phyloP scores from a whole-genome alignment of 2,329 filamentous ascomycete species.

The Anisogramma anomala region DNA sequence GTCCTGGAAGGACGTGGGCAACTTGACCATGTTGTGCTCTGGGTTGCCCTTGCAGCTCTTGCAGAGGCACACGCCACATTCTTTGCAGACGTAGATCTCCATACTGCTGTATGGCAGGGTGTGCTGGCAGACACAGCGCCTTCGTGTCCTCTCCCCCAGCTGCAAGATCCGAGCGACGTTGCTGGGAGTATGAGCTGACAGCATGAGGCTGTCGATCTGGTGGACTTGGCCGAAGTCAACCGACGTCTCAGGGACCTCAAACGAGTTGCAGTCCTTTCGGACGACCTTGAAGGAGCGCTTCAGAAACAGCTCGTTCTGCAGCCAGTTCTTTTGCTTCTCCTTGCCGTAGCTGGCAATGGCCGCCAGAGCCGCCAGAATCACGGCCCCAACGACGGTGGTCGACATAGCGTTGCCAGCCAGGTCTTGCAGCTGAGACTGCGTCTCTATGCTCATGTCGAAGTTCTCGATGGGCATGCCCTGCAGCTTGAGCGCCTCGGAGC shows the following conservation, averaged over 20 bases:
- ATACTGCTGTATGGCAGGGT: slow-evolving; percentile 13
- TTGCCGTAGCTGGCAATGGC: background rate
- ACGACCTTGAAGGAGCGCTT: background rate
- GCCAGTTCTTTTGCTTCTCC: background rate
- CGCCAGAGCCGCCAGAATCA: slow-evolving; percentile 44
- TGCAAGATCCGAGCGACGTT: slow-evolving; percentile 6
- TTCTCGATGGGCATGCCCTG: slow-evolving; percentile 57
- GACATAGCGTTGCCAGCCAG: slow-evolving; percentile 74
- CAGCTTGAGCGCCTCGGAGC: slow-evolving; percentile 50
- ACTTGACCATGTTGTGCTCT: slow-evolving; percentile 20
- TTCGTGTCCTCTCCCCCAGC: slow-evolving; percentile 17
- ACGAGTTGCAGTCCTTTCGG: slow-evolving; percentile 1
- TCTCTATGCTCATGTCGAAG: slow-evolving; percentile 53
- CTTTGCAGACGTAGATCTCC: slow-evolving; percentile 18
- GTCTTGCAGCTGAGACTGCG: slow-evolving; percentile 50
- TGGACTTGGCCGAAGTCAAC: background rate
- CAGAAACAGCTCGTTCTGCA: background rate
- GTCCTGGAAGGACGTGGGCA: slow-evolving; percentile 1
- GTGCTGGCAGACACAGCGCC: slow-evolving; percentile 28
- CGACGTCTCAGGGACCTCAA: background rate
- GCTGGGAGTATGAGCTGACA: slow-evolving; percentile 8
- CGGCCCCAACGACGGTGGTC: slow-evolving; percentile 56
- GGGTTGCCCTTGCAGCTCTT: slow-evolving; percentile 29
- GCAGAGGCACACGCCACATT: slow-evolving; percentile 28
- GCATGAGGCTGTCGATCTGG: background rate